Percentiles rank a stretch among this genome's conserved stretches.
Conservation (phyloP, 257 asterid genomes). For the Galeopsis tetrahit region DNA sequence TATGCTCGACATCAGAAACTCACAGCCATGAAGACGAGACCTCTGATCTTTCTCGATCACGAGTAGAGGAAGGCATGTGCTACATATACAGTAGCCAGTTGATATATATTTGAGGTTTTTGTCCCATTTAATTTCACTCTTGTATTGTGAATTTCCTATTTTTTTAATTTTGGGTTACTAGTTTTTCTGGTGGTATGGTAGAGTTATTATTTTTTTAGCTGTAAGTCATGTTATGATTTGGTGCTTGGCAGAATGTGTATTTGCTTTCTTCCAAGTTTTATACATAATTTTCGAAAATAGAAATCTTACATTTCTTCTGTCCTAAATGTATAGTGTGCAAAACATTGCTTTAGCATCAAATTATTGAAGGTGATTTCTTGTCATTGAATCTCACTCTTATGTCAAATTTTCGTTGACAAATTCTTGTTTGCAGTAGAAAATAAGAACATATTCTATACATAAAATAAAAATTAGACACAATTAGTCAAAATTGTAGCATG, state of each 20-base stretch:
- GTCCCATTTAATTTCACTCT: constrained; percentile 28
- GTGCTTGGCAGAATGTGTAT: constrained; percentile 41
- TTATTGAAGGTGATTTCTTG: neutral
- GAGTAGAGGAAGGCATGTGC: constrained; percentile 47
- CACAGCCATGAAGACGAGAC: constrained; percentile 26
- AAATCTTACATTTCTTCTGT: constrained; percentile 12
- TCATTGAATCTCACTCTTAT: neutral
- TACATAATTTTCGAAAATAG: constrained; percentile 39
- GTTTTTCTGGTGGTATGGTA: constrained; percentile 30
- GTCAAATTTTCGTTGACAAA: no score
- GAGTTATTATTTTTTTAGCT: constrained; percentile 17
- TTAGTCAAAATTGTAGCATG: no score
- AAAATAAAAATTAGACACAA: no score
- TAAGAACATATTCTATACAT: no score
- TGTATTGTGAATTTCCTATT: constrained; percentile 30
- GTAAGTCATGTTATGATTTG: constrained; percentile 24
- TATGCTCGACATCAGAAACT: constrained; percentile 31
- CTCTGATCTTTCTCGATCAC: constrained; percentile 35
- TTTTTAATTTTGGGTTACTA: constrained; percentile 25
- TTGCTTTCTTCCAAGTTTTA: constrained; percentile 38
- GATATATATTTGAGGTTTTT: constrained; percentile 44
- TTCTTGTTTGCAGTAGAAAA: no score
- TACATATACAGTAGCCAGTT: constrained; percentile 47
- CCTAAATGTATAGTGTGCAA: neutral
- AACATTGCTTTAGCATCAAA: constrained; percentile 3